Evolutionary conservation across 2,329 filamentous ascomycete species (phyloP).

Genomic region (Colletotrichum tamarilloi): DNA sequence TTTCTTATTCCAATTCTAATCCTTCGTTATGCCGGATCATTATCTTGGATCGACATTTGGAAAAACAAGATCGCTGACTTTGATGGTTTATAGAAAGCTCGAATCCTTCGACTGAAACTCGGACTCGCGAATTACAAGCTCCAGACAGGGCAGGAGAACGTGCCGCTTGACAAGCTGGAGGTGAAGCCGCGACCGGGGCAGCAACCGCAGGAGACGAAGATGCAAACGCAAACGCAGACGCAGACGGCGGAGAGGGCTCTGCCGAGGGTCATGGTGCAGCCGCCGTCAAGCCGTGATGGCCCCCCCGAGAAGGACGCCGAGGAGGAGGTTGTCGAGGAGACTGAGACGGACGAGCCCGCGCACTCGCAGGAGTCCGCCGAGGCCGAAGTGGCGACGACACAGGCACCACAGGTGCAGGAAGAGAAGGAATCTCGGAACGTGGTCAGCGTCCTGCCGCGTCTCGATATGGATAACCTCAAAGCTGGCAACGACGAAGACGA

Average conservation of each 20-base stretch:
- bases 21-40: too few species aligned
- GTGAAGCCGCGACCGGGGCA: slow-evolving; percentile 45
- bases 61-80: too few species aligned
- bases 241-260: slow-evolving; percentile 23
- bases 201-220: slow-evolving; percentile 27
- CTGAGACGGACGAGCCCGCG: slow-evolving; percentile 11
- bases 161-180: slow-evolving; percentile 72
- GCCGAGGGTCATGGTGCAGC: slow-evolving; percentile 35
- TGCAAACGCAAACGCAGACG: background rate
- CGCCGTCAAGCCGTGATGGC: slow-evolving; percentile 38
- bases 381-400: slow-evolving; percentile 22
- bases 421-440: slow-evolving; percentile 30
- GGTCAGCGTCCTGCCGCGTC: slow-evolving; percentile 25
- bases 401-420: slow-evolving; percentile 12
- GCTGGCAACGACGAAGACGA: slow-evolving; percentile 42
- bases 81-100: slow-evolving; percentile 61
- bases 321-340: slow-evolving; percentile 36
- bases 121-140: slow-evolving; percentile 81
- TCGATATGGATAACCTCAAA: slow-evolving; percentile 28
- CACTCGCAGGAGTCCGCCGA: slow-evolving; percentile 8
- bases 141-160: slow-evolving; percentile 75
- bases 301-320: slow-evolving; percentile 29
- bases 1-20: too few species aligned
- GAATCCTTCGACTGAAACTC: slow-evolving; percentile 75
- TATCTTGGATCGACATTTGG: too few species aligned